phyloP scores from a whole-genome alignment of 208 protist genomes.

The Leishmania aethiopica region DNA sequence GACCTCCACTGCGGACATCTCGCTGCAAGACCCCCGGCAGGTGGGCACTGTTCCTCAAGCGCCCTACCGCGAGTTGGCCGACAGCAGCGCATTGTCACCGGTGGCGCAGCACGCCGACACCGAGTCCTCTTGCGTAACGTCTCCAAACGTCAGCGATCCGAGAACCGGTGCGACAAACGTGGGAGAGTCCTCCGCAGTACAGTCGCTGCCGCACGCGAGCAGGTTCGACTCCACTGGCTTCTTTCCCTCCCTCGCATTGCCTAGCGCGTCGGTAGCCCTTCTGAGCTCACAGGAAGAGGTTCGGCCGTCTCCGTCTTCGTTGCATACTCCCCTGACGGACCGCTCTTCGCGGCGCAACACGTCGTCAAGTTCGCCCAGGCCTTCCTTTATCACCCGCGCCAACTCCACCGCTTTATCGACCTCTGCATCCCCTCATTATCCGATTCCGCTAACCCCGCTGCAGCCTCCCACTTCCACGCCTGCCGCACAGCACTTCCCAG shows the following conservation, averaged over 20 bases:
- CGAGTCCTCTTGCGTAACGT: not conserved
- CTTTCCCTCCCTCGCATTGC: not conserved
- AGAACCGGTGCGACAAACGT: not conserved
- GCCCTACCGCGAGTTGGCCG: not conserved
- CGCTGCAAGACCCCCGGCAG: not conserved
- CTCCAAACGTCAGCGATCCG: not conserved
- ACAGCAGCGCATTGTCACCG: not conserved
- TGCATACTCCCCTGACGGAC: not conserved
- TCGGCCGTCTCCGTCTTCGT: not conserved
- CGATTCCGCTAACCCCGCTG: not conserved
- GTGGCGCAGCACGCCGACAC: not conserved
- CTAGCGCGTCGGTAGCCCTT: not conserved
- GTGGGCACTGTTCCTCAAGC: not conserved
- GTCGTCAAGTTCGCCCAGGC: not conserved
- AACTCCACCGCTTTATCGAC: not conserved
- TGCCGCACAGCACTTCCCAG: not conserved
- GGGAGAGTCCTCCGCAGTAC: not conserved
- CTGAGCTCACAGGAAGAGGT: conserved; percentile 1
- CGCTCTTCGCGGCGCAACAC: not conserved
- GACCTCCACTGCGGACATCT: not conserved
- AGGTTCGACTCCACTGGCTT: not conserved
- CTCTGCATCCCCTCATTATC: not conserved
- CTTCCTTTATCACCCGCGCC: not conserved
- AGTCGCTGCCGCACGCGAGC: not conserved
- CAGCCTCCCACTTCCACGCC: not conserved